phyloP scores from a whole-genome alignment of 129 eudicot species.

The Flaveria linearis region DNA sequence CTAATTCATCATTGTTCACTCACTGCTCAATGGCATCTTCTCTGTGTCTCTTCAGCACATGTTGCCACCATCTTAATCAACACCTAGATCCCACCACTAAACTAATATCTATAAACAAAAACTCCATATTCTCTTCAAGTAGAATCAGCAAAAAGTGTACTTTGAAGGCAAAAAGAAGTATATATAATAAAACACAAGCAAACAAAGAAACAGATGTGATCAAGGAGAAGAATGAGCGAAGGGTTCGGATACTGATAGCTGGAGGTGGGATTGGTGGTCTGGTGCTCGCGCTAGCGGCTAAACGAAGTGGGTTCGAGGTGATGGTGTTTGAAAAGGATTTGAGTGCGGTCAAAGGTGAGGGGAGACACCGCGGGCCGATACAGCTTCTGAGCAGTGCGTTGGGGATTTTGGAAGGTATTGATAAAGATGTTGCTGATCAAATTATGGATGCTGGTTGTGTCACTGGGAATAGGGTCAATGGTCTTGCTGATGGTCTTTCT shows the following conservation, averaged over 20 bases:
- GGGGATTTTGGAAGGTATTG: constrained; percentile 42
- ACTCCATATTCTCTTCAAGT: background rate
- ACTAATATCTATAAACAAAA: background rate
- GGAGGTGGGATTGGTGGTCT: constrained; percentile 52
- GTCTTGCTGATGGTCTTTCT: constrained; percentile 44
- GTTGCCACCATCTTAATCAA: constrained; percentile 3
- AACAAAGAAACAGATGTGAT: background rate
- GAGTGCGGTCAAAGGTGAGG: constrained; percentile 50
- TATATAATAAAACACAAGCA: background rate
- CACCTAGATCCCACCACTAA: background rate
- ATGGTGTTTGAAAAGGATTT: constrained; percentile 49
- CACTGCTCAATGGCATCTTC: constrained; percentile 16
- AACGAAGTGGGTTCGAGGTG: constrained; percentile 40
- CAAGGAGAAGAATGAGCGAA: background rate
- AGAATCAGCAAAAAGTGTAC: background rate
- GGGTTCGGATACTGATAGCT: constrained; percentile 41
- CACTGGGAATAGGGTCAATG: constrained; percentile 42
- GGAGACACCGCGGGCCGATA: constrained; percentile 44
- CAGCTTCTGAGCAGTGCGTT: constrained; percentile 48
- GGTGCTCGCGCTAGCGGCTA: constrained; percentile 45
- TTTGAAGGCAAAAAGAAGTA: background rate
- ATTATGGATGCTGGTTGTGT: constrained; percentile 43
- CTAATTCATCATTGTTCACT: background rate
- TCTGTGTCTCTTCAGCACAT: background rate
- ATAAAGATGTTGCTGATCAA: constrained; percentile 25